phyloP scores from a whole-genome alignment of 495 filamentous ascomycete genomes.

The Tuber calosporum region DNA sequence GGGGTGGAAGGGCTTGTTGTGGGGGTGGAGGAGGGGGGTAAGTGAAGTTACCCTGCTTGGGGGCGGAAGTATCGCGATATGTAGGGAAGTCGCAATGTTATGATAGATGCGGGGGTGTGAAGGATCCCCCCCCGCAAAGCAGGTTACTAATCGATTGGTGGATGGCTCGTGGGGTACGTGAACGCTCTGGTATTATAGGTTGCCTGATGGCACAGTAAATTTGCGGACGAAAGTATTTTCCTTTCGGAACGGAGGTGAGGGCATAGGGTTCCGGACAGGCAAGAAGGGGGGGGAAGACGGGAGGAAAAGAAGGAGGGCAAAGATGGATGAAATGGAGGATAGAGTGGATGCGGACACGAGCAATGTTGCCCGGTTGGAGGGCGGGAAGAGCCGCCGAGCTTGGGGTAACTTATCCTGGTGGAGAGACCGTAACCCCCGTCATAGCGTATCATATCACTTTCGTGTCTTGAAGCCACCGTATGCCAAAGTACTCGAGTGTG shows the following conservation, averaged over 20 bases:
- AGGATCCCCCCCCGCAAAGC: not conserved
- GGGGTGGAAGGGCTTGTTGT: not conserved
- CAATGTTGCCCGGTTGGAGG: not conserved
- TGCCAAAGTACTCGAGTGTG: too few species aligned
- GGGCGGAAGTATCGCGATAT: not conserved
- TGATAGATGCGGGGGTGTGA: not conserved
- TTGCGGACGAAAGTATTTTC: not conserved
- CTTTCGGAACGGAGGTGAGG: not conserved
- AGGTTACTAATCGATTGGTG: not conserved
- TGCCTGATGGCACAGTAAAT: not conserved
- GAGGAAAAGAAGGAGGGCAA: not conserved
- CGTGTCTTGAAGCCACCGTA: not conserved
- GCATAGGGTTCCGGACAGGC: not conserved
- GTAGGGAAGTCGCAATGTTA: not conserved
- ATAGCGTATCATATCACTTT: not conserved
- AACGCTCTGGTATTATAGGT: not conserved
- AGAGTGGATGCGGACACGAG: not conserved
- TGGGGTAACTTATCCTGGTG: not conserved
- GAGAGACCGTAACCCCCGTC: not conserved
- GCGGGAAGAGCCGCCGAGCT: not conserved
- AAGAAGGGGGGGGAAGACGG: not conserved
- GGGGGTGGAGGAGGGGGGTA: not conserved
- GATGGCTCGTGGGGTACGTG: not conserved
- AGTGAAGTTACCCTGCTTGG: constrained; percentile 3
- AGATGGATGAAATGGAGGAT: not conserved